phyloP scores from a whole-genome alignment of 148 eudicot genomes.

The Rhododendron vialii region DNA sequence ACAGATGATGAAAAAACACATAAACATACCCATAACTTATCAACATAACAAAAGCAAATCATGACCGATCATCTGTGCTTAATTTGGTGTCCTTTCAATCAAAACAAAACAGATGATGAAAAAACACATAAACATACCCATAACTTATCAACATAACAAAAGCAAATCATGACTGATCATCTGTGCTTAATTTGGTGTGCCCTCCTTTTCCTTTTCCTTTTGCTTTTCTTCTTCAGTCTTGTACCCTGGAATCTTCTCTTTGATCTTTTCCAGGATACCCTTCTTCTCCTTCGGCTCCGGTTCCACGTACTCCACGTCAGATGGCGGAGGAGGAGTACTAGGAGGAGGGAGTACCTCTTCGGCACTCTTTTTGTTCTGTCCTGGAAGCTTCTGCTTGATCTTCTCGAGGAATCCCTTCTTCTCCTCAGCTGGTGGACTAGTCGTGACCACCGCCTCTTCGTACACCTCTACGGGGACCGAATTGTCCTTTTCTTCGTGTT shows the following conservation, averaged over 20 bases:
- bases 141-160: background rate
- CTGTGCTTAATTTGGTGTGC: background rate
- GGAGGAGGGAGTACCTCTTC: conserved; percentile 15
- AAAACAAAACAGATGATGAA: conserved; percentile 1
- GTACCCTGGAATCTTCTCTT: conserved; percentile 62
- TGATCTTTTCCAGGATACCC: conserved; percentile 56
- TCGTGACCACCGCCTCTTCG: conserved; percentile 10
- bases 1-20: background rate
- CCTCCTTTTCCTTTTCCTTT: conserved; percentile 10
- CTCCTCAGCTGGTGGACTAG: conserved; percentile 18
- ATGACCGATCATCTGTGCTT: background rate
- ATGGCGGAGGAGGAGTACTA: conserved; percentile 8
- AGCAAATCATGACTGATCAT: background rate
- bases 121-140: background rate
- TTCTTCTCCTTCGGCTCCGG: conserved; percentile 42
- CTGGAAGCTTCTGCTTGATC: conserved; percentile 54
- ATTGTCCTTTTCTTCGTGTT: background rate
- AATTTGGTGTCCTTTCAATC: background rate
- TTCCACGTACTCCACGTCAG: background rate
- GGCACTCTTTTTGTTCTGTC: conserved; percentile 30
- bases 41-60: background rate
- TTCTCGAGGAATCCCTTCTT: conserved; percentile 48
- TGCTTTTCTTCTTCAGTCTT: conserved; percentile 29
- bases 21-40: background rate
- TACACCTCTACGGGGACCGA: background rate